These are phyloP conservation scores for Pseudogymnoascus sp. DNA, from an alignment of 2,329 filamentous ascomycete species.

Conservation along the genomic window DNA sequence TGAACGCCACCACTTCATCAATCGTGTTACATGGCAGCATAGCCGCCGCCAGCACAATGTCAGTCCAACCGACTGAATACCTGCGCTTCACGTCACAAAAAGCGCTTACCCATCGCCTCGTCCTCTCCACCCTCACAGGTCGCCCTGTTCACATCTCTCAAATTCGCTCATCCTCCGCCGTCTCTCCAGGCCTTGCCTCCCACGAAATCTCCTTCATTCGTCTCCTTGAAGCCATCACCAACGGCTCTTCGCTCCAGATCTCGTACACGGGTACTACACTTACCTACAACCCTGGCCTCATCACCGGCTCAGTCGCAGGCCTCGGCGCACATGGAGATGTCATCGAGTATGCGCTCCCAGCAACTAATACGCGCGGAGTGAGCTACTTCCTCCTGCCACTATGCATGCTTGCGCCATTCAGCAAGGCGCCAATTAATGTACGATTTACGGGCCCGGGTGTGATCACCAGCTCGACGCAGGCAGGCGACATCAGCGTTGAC, in stretches of 20 bases:
- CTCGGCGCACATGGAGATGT: conserved; percentile 63
- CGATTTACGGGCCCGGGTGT: conserved; percentile 85
- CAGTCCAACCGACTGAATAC: conserved; percentile 33
- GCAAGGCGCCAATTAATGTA: conserved; percentile 84
- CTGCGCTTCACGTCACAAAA: conserved; percentile 79
- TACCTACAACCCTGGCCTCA: conserved; percentile 84
- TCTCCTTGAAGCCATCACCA: conserved; percentile 88
- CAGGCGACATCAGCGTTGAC: conserved; percentile 84
- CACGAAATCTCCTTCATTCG: conserved; percentile 95
- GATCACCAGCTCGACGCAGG: conserved; percentile 77
- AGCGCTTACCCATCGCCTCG: conserved; percentile 73
- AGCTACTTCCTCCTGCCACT: conserved; percentile 89
- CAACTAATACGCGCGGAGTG: conserved; percentile 69
- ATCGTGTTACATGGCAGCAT: conserved; percentile 6
- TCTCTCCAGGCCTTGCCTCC: conserved; percentile 78
- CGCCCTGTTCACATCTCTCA: conserved; percentile 84
- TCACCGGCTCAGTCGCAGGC: conserved; percentile 75
- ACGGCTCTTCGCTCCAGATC: conserved; percentile 90
- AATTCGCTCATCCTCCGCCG: conserved; percentile 80
- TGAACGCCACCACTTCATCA: not conserved
- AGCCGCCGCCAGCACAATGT: conserved; percentile 20
- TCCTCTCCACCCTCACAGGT: conserved; percentile 86
- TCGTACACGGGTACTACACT: conserved; percentile 93
- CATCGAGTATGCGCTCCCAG: conserved; percentile 72
- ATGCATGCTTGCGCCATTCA: conserved; percentile 85